Percentiles rank a stretch among this genome's conserved stretches.
Conservation (phyloP, 2,329 filamentous ascomycete species). For the Coniella vitis region DNA sequence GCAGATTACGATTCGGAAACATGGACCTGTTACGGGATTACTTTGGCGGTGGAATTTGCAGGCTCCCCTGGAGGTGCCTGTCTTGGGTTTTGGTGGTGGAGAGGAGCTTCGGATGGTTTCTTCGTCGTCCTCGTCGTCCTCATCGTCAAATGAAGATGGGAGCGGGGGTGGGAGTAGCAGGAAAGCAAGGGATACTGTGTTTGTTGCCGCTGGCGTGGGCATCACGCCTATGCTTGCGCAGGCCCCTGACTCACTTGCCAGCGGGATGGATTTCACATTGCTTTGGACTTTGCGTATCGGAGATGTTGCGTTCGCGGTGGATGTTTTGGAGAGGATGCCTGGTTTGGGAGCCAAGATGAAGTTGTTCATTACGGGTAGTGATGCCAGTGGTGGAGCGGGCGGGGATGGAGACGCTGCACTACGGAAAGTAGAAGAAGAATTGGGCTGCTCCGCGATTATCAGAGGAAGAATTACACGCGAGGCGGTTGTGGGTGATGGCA, state of each 20-base stretch:
- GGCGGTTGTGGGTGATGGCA: conserved; percentile 36
- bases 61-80: conserved; percentile 52
- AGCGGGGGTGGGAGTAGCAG: conserved; percentile 23
- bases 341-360: conserved; percentile 45
- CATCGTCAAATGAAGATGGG: too few species aligned
- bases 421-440: too few species aligned
- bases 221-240: conserved; percentile 77
- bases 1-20: conserved; percentile 64
- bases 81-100: conserved; percentile 68
- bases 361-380: conserved; percentile 58
- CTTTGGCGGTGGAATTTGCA: conserved; percentile 52
- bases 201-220: conserved; percentile 73
- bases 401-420: conserved; percentile 26
- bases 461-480: conserved; percentile 31
- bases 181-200: conserved; percentile 37
- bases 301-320: conserved; percentile 57
- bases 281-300: conserved; percentile 60
- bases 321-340: conserved; percentile 47
- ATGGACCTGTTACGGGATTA: conserved; percentile 62
- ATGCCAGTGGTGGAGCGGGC: conserved; percentile 28
- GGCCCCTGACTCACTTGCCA: conserved; percentile 38
- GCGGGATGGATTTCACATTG: conserved; percentile 40
- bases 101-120: conserved; percentile 34
- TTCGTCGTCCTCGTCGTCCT: too few species aligned
- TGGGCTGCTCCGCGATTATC: conserved; percentile 28